Conservation (phyloP, 2,329 filamentous ascomycete species). For the Metarhizium brunneum region DNA sequence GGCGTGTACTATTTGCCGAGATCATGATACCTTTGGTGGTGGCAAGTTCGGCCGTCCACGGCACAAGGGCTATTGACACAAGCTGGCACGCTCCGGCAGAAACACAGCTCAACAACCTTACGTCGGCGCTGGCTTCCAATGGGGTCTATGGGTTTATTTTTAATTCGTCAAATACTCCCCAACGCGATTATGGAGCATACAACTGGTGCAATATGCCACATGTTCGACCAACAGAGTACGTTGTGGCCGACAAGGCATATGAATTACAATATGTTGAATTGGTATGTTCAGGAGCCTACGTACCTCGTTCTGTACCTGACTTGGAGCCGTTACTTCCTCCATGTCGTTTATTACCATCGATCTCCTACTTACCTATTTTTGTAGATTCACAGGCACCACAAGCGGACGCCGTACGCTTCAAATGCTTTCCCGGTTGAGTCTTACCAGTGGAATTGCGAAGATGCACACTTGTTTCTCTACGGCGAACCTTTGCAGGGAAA, state of each 20-base stretch:
- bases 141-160: constrained; percentile 69
- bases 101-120: constrained; percentile 52
- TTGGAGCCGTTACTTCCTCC: background rate
- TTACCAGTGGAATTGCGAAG: constrained; percentile 64
- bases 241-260: constrained; percentile 42
- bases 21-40: background rate
- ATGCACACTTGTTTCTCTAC: constrained; percentile 62
- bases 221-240: constrained; percentile 59
- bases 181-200: constrained; percentile 51
- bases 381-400: constrained; percentile 74
- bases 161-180: constrained; percentile 52
- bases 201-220: constrained; percentile 89
- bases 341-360: background rate
- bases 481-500: constrained; percentile 47
- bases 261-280: constrained; percentile 68
- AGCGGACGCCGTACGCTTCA: constrained; percentile 68
- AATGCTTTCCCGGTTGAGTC: constrained; percentile 70
- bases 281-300: constrained; percentile 29
- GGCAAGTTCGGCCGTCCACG: background rate
- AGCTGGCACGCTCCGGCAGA: constrained; percentile 50
- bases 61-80: constrained; percentile 24
- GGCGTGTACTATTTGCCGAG: background rate
- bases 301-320: background rate
- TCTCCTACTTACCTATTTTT: background rate
- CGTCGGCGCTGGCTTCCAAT: constrained; percentile 42